A percentile compares a stretch with the other conserved stretches of the same genome.
Conservation (phyloP, 495 filamentous ascomycete genomes). For the Platismatia glauca region DNA sequence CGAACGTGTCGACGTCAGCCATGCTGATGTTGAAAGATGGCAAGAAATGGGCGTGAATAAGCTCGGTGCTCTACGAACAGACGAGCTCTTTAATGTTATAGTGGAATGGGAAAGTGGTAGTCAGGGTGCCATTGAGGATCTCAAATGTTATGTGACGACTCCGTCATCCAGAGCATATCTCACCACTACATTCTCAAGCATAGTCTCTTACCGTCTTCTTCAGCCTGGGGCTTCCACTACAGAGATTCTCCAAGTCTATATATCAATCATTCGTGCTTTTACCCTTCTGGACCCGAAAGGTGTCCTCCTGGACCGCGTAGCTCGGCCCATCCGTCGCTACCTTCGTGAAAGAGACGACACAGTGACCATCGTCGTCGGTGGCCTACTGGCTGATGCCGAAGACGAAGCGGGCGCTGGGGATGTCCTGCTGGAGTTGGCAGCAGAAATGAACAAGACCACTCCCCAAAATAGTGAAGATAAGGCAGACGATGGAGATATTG, state of each 20-base stretch:
- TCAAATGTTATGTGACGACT: conserved; percentile 52
- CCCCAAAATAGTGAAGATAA: conserved; percentile 40
- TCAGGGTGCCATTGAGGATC: conserved; percentile 74
- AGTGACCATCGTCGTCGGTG: conserved; percentile 74
- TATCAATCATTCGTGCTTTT: conserved; percentile 84
- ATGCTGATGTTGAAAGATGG: conserved; percentile 64
- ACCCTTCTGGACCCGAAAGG: conserved; percentile 84
- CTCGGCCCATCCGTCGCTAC: conserved; percentile 73
- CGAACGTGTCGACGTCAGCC: conserved; percentile 37
- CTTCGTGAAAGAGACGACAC: conserved; percentile 92
- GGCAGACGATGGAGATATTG: conserved; percentile 55
- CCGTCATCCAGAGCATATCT: conserved; percentile 51
- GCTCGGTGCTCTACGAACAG: conserved; percentile 68
- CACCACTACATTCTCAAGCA: conserved; percentile 60
- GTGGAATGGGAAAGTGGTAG: conserved; percentile 67
- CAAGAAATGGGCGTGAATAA: conserved; percentile 70
- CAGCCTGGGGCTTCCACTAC: conserved; percentile 85
- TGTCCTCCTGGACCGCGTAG: conserved; percentile 79
- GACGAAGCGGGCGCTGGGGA: conserved; percentile 35
- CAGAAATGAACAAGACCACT: conserved; percentile 58
- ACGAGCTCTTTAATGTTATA: conserved; percentile 82
- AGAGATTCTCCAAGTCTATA: conserved; percentile 83
- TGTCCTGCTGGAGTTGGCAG: conserved; percentile 64
- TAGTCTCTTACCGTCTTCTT: conserved; percentile 62
- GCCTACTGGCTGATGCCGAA: conserved; percentile 64